A percentile compares a stretch with the other conserved stretches of the same genome.
phyloP scores from a whole-genome alignment of 2,329 filamentous ascomycete genomes.

The Ascochyta viciae-villosae region DNA sequence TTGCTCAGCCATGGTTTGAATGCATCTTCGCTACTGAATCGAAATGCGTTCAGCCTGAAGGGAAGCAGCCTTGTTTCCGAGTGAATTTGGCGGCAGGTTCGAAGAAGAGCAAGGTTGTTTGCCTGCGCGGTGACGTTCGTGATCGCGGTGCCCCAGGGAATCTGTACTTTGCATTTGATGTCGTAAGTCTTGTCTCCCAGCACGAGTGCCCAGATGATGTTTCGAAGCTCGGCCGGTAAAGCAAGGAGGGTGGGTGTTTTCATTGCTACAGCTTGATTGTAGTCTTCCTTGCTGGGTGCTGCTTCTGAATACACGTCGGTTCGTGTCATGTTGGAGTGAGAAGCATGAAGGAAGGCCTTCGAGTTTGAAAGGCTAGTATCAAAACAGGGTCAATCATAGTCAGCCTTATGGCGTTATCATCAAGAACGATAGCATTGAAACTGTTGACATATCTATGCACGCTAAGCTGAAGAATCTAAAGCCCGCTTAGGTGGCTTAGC shows the following conservation, averaged over 20 bases:
- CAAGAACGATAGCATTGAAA: not conserved
- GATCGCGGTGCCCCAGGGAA: not conserved
- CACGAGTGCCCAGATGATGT: slow-evolving; percentile 5
- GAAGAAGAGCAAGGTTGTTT: slow-evolving; percentile 6
- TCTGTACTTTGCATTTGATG: not conserved
- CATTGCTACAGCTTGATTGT: not conserved
- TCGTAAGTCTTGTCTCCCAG: not conserved
- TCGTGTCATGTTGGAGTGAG: not conserved
- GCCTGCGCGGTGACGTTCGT: not conserved
- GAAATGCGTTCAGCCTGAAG: slow-evolving; percentile 8
- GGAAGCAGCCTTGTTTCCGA: slow-evolving; percentile 3
- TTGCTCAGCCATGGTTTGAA: slow-evolving; percentile 10
- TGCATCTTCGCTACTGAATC: slow-evolving; percentile 6
- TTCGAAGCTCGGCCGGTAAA: slow-evolving; percentile 14
- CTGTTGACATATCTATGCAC: slow-evolving; percentile 3
- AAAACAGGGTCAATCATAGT: not conserved
- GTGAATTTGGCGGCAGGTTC: slow-evolving; percentile 17
- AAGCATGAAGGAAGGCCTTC: no score
- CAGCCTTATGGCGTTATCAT: slow-evolving; percentile 8
- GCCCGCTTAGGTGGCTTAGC: not conserved
- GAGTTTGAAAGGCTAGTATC: not conserved
- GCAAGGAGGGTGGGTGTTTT: not conserved
- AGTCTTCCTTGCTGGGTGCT: no score
- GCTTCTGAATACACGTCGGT: not conserved
- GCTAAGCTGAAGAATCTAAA: slow-evolving; percentile 1